phyloP scores from a whole-genome alignment of 106 monocot genomes.

The Iris macrosiphon region DNA sequence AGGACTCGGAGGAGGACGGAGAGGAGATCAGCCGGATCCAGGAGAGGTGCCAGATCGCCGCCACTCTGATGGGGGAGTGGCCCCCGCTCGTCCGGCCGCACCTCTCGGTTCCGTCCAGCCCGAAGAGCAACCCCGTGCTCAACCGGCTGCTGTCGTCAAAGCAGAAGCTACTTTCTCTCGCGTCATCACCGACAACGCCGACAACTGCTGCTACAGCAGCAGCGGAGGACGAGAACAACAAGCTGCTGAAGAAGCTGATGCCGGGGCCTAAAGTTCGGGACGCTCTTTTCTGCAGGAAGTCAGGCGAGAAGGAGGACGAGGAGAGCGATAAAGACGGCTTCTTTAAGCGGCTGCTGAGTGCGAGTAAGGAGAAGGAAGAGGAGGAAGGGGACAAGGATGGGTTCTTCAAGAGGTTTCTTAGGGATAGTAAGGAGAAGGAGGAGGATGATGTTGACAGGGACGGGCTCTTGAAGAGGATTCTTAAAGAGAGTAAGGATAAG shows the following conservation, averaged over 20 bases:
- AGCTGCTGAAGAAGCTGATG: constrained; percentile 79
- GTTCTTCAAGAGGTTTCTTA: constrained; percentile 41
- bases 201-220: constrained; percentile 27
- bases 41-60: constrained; percentile 98
- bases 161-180: constrained; percentile 66
- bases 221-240: constrained; percentile 57
- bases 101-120: constrained; percentile 15
- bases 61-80: constrained; percentile 93
- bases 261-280: constrained; percentile 82
- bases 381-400: constrained; percentile 47
- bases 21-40: constrained; percentile 80
- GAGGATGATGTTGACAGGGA: constrained; percentile 25
- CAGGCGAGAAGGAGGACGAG: constrained; percentile 59
- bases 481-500: constrained; percentile 31
- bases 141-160: constrained; percentile 75
- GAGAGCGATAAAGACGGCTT: constrained; percentile 49
- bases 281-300: constrained; percentile 72
- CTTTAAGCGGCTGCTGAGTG: constrained; percentile 42
- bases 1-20: constrained; percentile 79
- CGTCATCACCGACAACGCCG: constrained; percentile 38
- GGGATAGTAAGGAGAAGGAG: constrained; percentile 47
- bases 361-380: constrained; percentile 51
- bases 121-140: constrained; percentile 50
- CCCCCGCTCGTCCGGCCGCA: constrained; percentile 38
- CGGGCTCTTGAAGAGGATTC: constrained; percentile 36